phyloP scores from a whole-genome alignment of 2,329 filamentous ascomycete species.

The Incumbomyces lentus region DNA sequence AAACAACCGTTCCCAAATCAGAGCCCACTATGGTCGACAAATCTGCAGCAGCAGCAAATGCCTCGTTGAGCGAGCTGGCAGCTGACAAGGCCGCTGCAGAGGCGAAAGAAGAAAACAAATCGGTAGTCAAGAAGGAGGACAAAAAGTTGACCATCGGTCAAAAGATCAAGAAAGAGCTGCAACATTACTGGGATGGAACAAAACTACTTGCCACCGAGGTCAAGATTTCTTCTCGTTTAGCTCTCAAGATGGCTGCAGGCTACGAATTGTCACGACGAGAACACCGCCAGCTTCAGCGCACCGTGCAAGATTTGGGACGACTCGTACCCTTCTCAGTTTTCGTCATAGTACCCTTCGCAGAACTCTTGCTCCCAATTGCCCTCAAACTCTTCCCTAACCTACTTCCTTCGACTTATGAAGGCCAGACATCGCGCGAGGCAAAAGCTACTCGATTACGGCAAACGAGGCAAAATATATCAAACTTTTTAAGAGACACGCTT shows the following conservation, averaged over 20 bases:
- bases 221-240: constrained; percentile 80
- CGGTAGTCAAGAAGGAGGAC: constrained; percentile 55
- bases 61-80: constrained; percentile 52
- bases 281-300: constrained; percentile 78
- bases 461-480: constrained; percentile 87
- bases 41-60: constrained; percentile 37
- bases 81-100: constrained; percentile 45
- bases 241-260: constrained; percentile 92
- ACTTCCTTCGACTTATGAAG: constrained; percentile 94
- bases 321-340: constrained; percentile 95
- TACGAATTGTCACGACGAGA: constrained; percentile 94
- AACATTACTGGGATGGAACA: constrained; percentile 97
- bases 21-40: constrained; percentile 35
- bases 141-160: constrained; percentile 84
- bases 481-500: constrained; percentile 77
- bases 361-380: constrained; percentile 72
- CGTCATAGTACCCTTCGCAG: constrained; percentile 90
- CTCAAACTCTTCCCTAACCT: constrained; percentile 94
- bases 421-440: constrained; percentile 75
- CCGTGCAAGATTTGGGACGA: constrained; percentile 84
- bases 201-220: constrained; percentile 89
- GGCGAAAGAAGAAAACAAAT: constrained; percentile 39
- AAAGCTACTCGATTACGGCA: constrained; percentile 73
- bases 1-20: constrained; percentile 29
- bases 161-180: constrained; percentile 86